Conservation (phyloP, 371 early-diverging fungal genomes). For the Apophysomyces sp. region DNA sequence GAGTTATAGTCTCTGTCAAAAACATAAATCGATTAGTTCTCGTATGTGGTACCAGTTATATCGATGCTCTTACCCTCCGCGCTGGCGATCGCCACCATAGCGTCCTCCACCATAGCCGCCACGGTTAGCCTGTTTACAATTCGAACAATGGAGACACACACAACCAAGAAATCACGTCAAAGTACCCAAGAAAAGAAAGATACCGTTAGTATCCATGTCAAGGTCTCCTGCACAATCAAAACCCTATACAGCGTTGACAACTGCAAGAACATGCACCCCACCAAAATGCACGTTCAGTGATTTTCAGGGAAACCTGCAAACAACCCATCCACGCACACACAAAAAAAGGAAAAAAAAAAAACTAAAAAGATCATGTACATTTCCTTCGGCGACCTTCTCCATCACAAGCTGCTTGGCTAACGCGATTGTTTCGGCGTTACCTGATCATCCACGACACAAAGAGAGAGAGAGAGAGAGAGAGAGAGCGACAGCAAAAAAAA, state of each 20-base stretch:
- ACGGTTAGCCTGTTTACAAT: constrained; percentile 26
- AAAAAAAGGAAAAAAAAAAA: constrained; percentile 11
- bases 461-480: background rate
- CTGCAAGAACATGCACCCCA: background rate
- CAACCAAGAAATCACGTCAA: background rate
- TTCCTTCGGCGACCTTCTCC: constrained; percentile 59
- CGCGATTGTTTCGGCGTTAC: constrained; percentile 53
- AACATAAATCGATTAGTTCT: background rate
- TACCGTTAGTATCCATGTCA: constrained; percentile 8
- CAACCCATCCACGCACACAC: constrained; percentile 4
- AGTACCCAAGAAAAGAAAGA: background rate
- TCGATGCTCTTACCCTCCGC: constrained; percentile 28
- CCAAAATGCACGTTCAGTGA: constrained; percentile 1
- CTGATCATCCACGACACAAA: constrained; percentile 23
- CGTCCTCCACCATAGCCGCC: constrained; percentile 27
- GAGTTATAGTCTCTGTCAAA: background rate
- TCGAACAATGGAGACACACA: background rate
- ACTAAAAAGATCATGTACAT: constrained; percentile 22
- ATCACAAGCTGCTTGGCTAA: constrained; percentile 55
- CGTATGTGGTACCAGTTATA: background rate
- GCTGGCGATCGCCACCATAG: constrained; percentile 31
- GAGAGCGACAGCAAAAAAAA: background rate
- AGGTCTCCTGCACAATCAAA: constrained; percentile 1
- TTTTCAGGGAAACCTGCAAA: background rate
- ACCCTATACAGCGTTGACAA: constrained; percentile 11